phyloP scores from a whole-genome alignment of 1,284 basidiomycete species.

The Sporisorium graminicola region DNA sequence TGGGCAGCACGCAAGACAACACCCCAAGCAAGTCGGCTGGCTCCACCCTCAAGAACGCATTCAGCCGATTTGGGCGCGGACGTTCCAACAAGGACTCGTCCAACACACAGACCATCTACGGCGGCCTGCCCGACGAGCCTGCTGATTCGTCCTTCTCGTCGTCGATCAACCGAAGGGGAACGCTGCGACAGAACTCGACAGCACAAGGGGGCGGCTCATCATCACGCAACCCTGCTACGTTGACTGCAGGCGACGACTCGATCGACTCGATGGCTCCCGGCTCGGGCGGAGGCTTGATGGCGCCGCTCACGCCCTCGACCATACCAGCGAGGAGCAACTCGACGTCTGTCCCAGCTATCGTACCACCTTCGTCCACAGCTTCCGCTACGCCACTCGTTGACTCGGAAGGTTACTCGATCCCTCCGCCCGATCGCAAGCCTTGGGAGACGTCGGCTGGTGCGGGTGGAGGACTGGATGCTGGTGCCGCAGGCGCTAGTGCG shows the following conservation, averaged over 20 bases:
- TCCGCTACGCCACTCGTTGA: conserved; percentile 69
- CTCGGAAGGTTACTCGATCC: conserved; percentile 73
- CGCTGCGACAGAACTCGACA: conserved; percentile 37
- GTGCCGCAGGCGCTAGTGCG: conserved; percentile 5
- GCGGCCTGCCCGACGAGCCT: conserved; percentile 43
- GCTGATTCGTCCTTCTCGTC: conserved; percentile 44
- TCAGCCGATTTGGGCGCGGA: conserved; percentile 57
- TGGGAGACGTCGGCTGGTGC: conserved; percentile 70
- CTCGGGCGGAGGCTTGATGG: conserved; percentile 51
- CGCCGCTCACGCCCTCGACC: conserved; percentile 50
- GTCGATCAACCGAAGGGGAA: conserved; percentile 29
- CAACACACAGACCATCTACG: conserved; percentile 54
- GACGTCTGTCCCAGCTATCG: conserved; percentile 5
- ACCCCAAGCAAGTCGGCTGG: conserved; percentile 49
- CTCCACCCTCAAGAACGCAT: conserved; percentile 56
- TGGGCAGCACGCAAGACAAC: conserved; percentile 20
- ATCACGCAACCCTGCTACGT: conserved; percentile 14
- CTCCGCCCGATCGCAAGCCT: conserved; percentile 72
- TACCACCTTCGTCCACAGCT: conserved; percentile 11
- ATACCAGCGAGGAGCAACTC: conserved; percentile 26
- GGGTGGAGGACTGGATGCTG: too few species aligned
- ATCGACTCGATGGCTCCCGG: conserved; percentile 43
- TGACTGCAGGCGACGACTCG: conserved; percentile 36
- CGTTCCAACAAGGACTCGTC: conserved; percentile 49
- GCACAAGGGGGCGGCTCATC: conserved; percentile 18